Conservation (phyloP, 805 yeast genomes). For the Starmerella bombi region DNA sequence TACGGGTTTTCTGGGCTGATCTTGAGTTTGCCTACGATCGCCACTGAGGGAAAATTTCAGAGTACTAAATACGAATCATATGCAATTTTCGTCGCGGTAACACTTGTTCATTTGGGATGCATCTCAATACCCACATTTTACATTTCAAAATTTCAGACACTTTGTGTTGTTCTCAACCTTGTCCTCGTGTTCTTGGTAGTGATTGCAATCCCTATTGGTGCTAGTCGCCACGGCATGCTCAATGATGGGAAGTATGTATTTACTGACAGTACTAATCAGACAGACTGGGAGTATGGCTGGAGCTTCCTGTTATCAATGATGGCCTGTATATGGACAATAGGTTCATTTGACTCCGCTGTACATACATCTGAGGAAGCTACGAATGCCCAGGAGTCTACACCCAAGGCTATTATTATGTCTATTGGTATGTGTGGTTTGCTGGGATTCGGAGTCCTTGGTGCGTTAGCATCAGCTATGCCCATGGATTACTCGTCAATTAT, state of each 20-base stretch:
- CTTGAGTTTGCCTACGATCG: conserved; percentile 27
- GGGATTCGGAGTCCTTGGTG: conserved; percentile 45
- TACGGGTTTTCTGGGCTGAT: conserved; percentile 41
- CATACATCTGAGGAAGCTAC: conserved; percentile 61
- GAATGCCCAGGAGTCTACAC: conserved; percentile 49
- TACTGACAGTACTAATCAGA: conserved; percentile 37
- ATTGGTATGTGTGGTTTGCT: conserved; percentile 43
- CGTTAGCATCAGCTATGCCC: conserved; percentile 36
- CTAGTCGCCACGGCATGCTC: conserved; percentile 25
- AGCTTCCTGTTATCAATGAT: conserved; percentile 41
- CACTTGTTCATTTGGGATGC: conserved; percentile 38
- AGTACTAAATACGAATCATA: conserved; percentile 44
- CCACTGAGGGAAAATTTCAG: conserved; percentile 36
- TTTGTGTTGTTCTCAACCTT: conserved; percentile 44
- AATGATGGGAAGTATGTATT: conserved; percentile 44
- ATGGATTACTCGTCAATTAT: conserved; percentile 32
- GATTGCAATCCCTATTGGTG: conserved; percentile 54
- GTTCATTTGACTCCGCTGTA: conserved; percentile 58
- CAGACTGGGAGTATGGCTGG: conserved; percentile 51
- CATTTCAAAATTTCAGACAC: conserved; percentile 46
- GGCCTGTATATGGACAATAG: conserved; percentile 66
- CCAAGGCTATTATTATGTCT: conserved; percentile 50
- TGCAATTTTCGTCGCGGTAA: conserved; percentile 55
- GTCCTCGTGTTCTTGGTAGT: conserved; percentile 40
- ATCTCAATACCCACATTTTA: conserved; percentile 46